These are phyloP conservation scores for Pythium dissotocum DNA, from an alignment of 352 stramenopile genomes.

Conservation along the genomic window DNA sequence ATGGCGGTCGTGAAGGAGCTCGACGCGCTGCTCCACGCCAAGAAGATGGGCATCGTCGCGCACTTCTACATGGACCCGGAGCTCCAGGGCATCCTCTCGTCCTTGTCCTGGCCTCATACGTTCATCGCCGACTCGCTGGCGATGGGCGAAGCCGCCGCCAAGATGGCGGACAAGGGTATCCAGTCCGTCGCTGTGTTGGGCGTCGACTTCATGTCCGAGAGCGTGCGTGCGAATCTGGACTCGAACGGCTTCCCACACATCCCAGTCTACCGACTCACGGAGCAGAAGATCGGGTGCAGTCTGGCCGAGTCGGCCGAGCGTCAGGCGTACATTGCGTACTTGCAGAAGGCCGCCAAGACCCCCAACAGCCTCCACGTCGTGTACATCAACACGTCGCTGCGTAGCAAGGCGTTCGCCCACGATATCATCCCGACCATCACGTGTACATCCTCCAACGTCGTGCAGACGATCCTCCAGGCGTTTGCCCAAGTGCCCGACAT, in stretches of 20 bases:
- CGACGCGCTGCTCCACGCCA: slow-evolving; percentile 81
- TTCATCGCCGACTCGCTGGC: slow-evolving; percentile 96
- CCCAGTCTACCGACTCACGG: slow-evolving; percentile 93
- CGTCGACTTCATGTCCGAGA: slow-evolving; percentile 99
- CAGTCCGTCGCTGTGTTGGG: slow-evolving; percentile 93
- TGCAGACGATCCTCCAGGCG: slow-evolving; percentile 95
- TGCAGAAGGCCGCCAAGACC: slow-evolving; percentile 87
- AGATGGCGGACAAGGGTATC: slow-evolving; percentile 92
- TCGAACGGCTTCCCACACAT: slow-evolving; percentile 91
- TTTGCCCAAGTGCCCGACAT: slow-evolving; percentile 91
- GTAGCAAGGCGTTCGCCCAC: slow-evolving; percentile 95
- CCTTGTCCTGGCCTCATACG: slow-evolving; percentile 88
- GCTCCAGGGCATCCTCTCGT: slow-evolving; percentile 89
- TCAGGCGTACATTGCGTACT: slow-evolving; percentile 92
- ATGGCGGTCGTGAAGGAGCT: slow-evolving; percentile 86
- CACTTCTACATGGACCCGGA: slow-evolving; percentile 99
- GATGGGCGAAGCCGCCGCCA: slow-evolving; percentile 96
- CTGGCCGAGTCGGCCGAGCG: slow-evolving; percentile 94
- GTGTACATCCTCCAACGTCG: slow-evolving; percentile 96
- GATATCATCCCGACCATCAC: slow-evolving; percentile 96
- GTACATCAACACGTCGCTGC: slow-evolving; percentile 98
- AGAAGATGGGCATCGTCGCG: slow-evolving; percentile 96
- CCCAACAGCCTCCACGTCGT: slow-evolving; percentile 95
- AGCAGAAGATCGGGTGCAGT: slow-evolving; percentile 94
- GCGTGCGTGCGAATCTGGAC: slow-evolving; percentile 92